Evolutionary conservation across 2,329 filamentous ascomycete genomes (phyloP).

Genomic region (Cordyceps cateniannulata): DNA sequence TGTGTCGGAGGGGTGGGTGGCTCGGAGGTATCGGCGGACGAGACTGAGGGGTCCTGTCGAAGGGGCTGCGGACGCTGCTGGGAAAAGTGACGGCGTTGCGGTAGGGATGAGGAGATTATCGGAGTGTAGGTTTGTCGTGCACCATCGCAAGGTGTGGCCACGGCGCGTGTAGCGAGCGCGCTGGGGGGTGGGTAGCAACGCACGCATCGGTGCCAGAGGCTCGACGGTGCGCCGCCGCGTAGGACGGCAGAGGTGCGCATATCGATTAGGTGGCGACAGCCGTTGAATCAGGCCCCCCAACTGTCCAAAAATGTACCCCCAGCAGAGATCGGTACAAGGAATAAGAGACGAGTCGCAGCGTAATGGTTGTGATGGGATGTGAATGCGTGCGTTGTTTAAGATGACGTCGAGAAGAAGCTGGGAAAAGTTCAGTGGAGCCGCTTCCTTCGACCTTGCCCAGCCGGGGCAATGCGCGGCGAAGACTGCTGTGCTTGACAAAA

Average conservation of each 20-base stretch:
- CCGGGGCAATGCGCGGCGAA: conserved; percentile 5
- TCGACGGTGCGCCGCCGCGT: background rate
- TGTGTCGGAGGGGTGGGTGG: conserved; percentile 38
- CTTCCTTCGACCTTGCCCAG: background rate
- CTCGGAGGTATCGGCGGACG: conserved; percentile 10
- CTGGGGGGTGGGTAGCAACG: background rate
- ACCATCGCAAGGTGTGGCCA: background rate
- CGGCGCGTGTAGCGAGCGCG: background rate
- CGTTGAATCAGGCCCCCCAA: no score
- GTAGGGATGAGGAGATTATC: background rate
- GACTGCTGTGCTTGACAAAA: background rate
- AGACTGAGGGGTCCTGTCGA: conserved; percentile 1
- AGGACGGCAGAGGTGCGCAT: background rate
- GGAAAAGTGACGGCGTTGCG: background rate
- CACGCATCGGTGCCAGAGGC: background rate
- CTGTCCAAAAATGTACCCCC: no score
- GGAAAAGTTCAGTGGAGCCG: background rate
- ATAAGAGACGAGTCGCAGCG: no score
- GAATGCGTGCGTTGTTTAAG: background rate
- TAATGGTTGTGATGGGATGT: background rate
- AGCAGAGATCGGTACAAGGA: no score
- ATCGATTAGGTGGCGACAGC: background rate
- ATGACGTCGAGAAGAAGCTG: background rate
- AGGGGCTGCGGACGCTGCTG: conserved; percentile 14
- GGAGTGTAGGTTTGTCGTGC: background rate